Evolutionary conservation across 2,329 filamentous ascomycete genomes (phyloP).

Genomic region (Ceratocystis cacaofunesta): DNA sequence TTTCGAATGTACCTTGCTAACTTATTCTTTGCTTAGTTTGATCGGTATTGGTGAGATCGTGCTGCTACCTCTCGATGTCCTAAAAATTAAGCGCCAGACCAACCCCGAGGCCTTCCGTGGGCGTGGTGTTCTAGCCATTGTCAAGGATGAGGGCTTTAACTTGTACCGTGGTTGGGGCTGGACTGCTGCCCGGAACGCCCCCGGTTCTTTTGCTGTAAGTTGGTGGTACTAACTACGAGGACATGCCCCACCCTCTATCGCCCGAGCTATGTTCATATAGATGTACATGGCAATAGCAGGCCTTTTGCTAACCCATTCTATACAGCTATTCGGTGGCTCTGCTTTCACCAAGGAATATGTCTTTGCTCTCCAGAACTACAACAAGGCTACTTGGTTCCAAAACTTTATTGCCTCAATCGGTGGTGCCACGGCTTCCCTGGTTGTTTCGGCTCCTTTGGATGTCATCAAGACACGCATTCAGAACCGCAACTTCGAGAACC

Average conservation of each 20-base stretch:
- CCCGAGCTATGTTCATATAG: neutral
- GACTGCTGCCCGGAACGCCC: conserved; percentile 93
- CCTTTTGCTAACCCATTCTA: conserved; percentile 9
- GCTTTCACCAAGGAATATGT: conserved; percentile 96
- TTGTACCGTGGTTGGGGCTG: conserved; percentile 93
- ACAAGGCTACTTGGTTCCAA: conserved; percentile 82
- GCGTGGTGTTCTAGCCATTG: conserved; percentile 76
- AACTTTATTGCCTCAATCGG: conserved; percentile 96
- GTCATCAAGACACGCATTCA: conserved; percentile 98
- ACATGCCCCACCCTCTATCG: no score
- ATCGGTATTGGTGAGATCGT: conserved; percentile 97
- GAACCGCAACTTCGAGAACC: conserved; percentile 97
- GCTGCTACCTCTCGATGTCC: conserved; percentile 82
- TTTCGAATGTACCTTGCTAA: neutral
- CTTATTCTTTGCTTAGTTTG: conserved; percentile 37
- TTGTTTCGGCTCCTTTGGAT: conserved; percentile 91
- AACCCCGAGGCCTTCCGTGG: conserved; percentile 97
- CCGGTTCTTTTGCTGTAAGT: conserved; percentile 86
- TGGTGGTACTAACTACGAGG: no score
- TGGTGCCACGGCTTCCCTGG: conserved; percentile 83
- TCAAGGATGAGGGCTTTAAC: conserved; percentile 86
- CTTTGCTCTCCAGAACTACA: conserved; percentile 83
- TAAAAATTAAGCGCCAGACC: conserved; percentile 99
- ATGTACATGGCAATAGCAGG: neutral
- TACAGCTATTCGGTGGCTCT: conserved; percentile 83